Base-by-base conservation (phyloP, 345 rosid genomes). In the Stellera chamaejasme region DNA sequence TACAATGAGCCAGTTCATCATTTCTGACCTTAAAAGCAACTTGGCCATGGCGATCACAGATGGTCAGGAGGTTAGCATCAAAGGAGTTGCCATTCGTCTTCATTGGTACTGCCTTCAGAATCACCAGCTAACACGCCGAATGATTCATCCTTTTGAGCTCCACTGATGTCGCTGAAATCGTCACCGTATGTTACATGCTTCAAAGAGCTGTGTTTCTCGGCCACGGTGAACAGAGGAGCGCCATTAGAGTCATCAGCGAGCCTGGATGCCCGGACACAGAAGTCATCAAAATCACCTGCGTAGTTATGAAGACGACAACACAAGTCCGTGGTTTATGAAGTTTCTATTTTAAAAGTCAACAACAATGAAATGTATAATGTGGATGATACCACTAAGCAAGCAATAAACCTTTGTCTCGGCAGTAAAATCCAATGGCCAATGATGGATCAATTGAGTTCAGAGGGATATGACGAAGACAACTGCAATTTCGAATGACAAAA, bases 401-500 rank as follows among this genome's bases (percentile, higher is more conserved):
- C 10, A 11, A 52, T 75, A 42, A 62, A 92, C 90, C 90, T 89
- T 80, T 87, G 80, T 82, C 79, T 15, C 77, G 84, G 67, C 97
- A 93, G 59, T 89, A 89, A 66, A 93, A 93, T 55, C 97, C 97
- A 3, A 93, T 73, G 36, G 99, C 99, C 60, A 89, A 60, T 13
- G 99, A 89, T 54, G 97, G 85, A 79, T 92, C 98, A 12, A 92
- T 79, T 12, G 77, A 78, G 50, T 81, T 87, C 58, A 92, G 65
- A 10, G 84, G 81, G 56, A 89, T 77, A 68, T 84, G 79, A 61
- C 82, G 76, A 27, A 79, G 58, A 12, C 69, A 42, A 43, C 98
- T 92, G 81, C 66, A 75, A 50, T 57, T 11, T 48, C 52, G 48
- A 10, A 28, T 27, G 56, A 56, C 23, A 10, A 50, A 50, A 62